phyloP scores from a whole-genome alignment of 1,139 yeast genomes.

The Saccharomyces hybrid region DNA sequence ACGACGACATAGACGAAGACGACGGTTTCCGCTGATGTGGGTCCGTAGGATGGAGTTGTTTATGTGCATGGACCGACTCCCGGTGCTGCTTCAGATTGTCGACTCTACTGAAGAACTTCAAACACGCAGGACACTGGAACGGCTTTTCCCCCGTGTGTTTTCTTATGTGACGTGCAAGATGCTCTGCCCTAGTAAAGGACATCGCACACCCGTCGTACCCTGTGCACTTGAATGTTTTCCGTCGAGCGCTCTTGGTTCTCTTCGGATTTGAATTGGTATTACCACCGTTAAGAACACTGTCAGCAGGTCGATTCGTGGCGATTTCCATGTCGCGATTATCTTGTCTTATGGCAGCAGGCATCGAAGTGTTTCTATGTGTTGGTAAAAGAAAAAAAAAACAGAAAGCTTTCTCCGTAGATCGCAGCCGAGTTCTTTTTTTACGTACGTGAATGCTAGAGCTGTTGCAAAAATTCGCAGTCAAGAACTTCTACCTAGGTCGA shows the following conservation, averaged over 20 bases:
- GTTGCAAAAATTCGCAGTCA: not conserved
- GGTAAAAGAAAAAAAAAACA: not conserved
- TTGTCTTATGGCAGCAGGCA: not conserved
- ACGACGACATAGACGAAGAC: constrained; percentile 1
- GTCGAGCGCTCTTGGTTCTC: constrained; percentile 20
- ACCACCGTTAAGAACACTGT: not conserved
- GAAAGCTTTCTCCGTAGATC: not conserved
- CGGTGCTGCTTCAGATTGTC: constrained; percentile 90
- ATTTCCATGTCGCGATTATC: not conserved
- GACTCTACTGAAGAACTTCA: constrained; percentile 70
- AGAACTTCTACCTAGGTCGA: not conserved
- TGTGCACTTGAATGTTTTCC: constrained; percentile 71
- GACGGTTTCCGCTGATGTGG: not conserved
- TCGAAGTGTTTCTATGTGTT: not conserved
- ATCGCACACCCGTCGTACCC: constrained; percentile 87
- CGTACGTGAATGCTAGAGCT: not conserved
- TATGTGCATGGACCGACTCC: constrained; percentile 65
- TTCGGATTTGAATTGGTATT: not conserved
- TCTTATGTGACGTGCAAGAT: constrained; percentile 83
- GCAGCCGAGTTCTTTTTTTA: not conserved
- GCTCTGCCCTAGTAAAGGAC: constrained; percentile 87
- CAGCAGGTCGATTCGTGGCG: not conserved
- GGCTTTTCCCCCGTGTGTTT: constrained; percentile 42
- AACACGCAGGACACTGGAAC: constrained; percentile 76
- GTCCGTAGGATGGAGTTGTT: not conserved